phyloP scores from a whole-genome alignment of 495 filamentous ascomycete genomes.

The Eremomyces bilateralis region DNA sequence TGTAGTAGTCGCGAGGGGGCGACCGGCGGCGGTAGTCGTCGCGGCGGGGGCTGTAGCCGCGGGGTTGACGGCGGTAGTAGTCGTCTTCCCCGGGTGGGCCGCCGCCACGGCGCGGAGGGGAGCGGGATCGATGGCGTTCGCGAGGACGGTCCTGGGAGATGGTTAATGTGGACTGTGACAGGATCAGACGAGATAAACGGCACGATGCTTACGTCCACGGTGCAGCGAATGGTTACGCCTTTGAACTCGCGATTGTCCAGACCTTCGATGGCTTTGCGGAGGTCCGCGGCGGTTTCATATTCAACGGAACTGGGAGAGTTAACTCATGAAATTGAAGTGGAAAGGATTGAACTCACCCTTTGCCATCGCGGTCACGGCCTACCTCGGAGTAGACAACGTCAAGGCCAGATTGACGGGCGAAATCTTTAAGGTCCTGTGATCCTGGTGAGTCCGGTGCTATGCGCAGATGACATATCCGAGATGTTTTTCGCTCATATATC shows the following conservation, averaged over 20 bases:
- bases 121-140: constrained; percentile 55
- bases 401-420: constrained; percentile 85
- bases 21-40: constrained; percentile 76
- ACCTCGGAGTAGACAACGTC: constrained; percentile 98
- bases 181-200: no score
- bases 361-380: constrained; percentile 73
- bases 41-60: constrained; percentile 58
- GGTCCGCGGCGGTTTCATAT: constrained; percentile 78
- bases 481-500: no score
- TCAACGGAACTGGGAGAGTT: constrained; percentile 94
- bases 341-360: constrained; percentile 64
- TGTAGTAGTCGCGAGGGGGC: constrained; percentile 56
- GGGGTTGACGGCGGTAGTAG: constrained; percentile 59
- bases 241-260: constrained; percentile 85
- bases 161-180: no score
- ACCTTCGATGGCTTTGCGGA: constrained; percentile 80
- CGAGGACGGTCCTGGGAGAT: constrained; percentile 45
- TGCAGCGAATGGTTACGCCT: constrained; percentile 57
- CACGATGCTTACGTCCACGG: constrained; percentile 50
- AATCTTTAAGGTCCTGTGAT: constrained; percentile 96
- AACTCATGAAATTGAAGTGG: no score
- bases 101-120: constrained; percentile 36
- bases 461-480: no score
- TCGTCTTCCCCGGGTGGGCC: constrained; percentile 31
- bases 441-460: constrained; percentile 30